phyloP scores from a whole-genome alignment of 257 asterid species.

The Knoxia roxburghii region DNA sequence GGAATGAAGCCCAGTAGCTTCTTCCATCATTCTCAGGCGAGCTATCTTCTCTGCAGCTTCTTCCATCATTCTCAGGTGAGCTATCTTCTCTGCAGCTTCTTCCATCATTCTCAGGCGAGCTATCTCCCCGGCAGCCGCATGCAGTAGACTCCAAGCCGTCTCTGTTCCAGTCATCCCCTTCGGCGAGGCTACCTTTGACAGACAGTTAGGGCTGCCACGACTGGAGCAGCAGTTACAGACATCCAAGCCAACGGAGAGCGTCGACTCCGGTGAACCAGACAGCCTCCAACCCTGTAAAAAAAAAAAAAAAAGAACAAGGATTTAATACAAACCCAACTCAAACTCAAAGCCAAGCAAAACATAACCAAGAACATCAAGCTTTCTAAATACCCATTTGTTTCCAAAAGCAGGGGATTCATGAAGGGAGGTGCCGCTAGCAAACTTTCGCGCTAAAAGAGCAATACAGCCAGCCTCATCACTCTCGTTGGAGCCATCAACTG shows the following conservation, averaged over 20 bases:
- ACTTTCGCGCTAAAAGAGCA: slow-evolving; percentile 37
- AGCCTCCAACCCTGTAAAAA: slow-evolving; percentile 30
- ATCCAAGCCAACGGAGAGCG: slow-evolving; percentile 32
- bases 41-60: slow-evolving; percentile 60
- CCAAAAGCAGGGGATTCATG: slow-evolving; percentile 22
- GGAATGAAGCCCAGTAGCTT: slow-evolving; percentile 31
- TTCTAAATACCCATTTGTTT: slow-evolving; percentile 30
- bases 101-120: slow-evolving; percentile 53
- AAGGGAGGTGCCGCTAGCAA: slow-evolving; percentile 32
- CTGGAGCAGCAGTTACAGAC: slow-evolving; percentile 37
- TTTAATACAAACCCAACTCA: not conserved
- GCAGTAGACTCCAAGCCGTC: slow-evolving; percentile 37
- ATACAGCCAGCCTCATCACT: slow-evolving; percentile 71
- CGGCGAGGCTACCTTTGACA: slow-evolving; percentile 43
- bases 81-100: slow-evolving; percentile 39
- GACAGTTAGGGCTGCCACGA: slow-evolving; percentile 39
- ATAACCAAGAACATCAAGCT: too few relatives aligned
- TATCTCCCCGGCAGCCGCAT: slow-evolving; percentile 54
- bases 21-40: slow-evolving; percentile 47
- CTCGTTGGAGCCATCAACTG: too few relatives aligned
- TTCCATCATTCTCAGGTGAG: slow-evolving; percentile 48
- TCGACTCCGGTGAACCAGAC: slow-evolving; percentile 73
- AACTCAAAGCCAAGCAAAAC: not conserved
- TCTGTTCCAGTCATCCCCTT: slow-evolving; percentile 21
- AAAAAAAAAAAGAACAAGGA: too few relatives aligned